Base-by-base conservation (phyloP, 306 rosid genomes). In the Cicer cuneatum region DNA sequence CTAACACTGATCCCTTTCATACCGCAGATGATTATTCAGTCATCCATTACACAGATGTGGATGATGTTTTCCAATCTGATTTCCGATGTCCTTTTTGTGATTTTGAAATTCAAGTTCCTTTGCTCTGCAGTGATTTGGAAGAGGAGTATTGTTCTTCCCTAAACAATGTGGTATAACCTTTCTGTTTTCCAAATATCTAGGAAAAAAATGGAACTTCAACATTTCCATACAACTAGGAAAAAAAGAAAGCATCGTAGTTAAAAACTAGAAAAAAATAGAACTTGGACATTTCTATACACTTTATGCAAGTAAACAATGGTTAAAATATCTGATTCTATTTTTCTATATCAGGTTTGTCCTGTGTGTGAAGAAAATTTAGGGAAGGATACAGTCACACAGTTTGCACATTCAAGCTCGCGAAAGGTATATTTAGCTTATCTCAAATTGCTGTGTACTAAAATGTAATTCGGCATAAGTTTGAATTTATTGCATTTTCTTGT, bases 1-100 rank as follows among this genome's bases (percentile, higher is more conserved):
- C 48, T 66, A 41, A 75, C 58, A 7, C 24, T 63, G 24, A 46
- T 51, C 68, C 59, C 16, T 45, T 13, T 53, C 69, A 71, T 60
- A 53, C 73, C 8, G 45, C 83, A 81, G 93, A 92, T 75, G 64
- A 76, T 47, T 70, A 21, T 59, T 61, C 85, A 10, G 74, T 16
- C 10, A 53, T 76, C 72, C 83, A 81, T 60, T 92, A 85, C 21
- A 83, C 89, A 0, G 93, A 92, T 18, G 93, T 84, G 57, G 89
- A 92, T 62, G 90, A 86, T 40, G 97, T 90, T 46, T 65, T 76
- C 41, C 80, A 66, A 11, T 76, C 82, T 56, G 83, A 81, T 62
- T 83, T 95, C 71, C 86, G 84, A 35, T 95, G 99, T 77, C 99
- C 99, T 63, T 92, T 87, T 83, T 95, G 99, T 77, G 88, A 87